These are phyloP conservation scores for Dorcoceras hygrometricum DNA, from an alignment of 257 asterid species.

Conservation along the genomic window DNA sequence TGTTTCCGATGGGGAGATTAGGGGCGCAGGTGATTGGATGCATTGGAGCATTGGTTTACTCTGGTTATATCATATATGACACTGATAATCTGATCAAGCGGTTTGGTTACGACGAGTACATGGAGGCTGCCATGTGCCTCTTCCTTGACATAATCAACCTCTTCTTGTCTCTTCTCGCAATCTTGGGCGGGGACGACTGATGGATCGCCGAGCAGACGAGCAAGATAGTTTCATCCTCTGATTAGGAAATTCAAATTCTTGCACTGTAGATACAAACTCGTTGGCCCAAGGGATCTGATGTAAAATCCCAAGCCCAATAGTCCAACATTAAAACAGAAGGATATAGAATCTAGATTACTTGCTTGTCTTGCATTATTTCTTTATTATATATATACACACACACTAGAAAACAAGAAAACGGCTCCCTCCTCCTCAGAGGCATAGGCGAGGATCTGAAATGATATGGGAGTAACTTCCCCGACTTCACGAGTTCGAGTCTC, in stretches of 20 bases:
- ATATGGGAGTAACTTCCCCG: too few species aligned
- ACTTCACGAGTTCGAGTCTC: too few species aligned
- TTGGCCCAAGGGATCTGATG: too few species aligned
- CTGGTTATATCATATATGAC: constrained; percentile 60
- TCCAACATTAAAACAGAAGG: constrained; percentile 1
- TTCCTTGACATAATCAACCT: constrained; percentile 59
- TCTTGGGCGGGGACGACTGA: constrained; percentile 23
- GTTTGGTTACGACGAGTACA: constrained; percentile 55
- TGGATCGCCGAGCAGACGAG: not conserved
- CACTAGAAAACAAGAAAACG: too few species aligned
- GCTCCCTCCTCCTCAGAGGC: too few species aligned
- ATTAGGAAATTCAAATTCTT: not conserved
- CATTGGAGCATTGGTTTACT: constrained; percentile 52
- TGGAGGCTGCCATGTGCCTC: constrained; percentile 48
- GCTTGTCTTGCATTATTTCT: constrained; percentile 23
- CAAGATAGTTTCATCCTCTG: not conserved
- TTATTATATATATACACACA: not conserved
- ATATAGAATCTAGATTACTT: constrained; percentile 15
- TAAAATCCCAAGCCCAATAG: not conserved
- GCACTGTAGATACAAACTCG: too few species aligned
- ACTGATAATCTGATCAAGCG: constrained; percentile 66
- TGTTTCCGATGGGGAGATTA: constrained; percentile 42
- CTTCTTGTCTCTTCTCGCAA: constrained; percentile 42
- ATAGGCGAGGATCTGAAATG: too few species aligned
- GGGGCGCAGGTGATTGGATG: constrained; percentile 44